Evolutionary conservation across 164 flowering plant species (phyloP), one percentile per base, ranked within the genome.

Genomic region (Saururus chinensis): DNA sequence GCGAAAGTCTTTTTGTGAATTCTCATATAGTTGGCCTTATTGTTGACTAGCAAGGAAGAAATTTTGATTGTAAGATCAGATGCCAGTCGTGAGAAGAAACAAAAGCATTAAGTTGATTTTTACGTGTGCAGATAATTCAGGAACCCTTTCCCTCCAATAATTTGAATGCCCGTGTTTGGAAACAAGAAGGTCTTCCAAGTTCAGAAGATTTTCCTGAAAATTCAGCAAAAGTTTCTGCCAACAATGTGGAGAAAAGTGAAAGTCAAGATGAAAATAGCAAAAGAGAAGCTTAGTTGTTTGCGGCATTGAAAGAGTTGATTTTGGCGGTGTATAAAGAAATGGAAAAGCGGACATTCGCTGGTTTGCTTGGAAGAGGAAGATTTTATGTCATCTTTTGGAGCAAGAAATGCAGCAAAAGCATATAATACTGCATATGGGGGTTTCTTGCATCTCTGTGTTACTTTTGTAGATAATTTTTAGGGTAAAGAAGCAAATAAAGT

Each of bases 121-220:
- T 40, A 30, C 19, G 21, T 55, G 13, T 58, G 52, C 66, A 62
- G 63, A 63, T 70, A 61, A 40, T 71, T 62, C 82, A 84, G 85
- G 91, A 82, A 49, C 68, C 71, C 37, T 71, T 84, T 14, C 80
- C 84, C 7, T 76, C 86, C 60, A 76, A 76, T 74, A 84, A 74
- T 71, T 70, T 81, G 76, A 86, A 81, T 63, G 76, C 82, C 20
- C 78, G 73, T 45, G 70, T 85, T 66, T 82, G 78, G 53, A 90
- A 83, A 70, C 84, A 83, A 19, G 91, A 88, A 72, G 89, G 86
- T 13, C 75, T 82, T 55, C 4, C 30, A 9, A 76, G 74, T 63
- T 60, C 72, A 10, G 91, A 78, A 20, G 90, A 83, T 71, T 70
- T 77, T 21, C 59, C 76, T 59, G 91, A 81, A 51, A 82, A 82